A percentile compares a stretch with the other conserved stretches of the same genome.
Evolutionary conservation across 2,329 filamentous ascomycete species (phyloP).

Genomic region (Venturia carpophila): DNA sequence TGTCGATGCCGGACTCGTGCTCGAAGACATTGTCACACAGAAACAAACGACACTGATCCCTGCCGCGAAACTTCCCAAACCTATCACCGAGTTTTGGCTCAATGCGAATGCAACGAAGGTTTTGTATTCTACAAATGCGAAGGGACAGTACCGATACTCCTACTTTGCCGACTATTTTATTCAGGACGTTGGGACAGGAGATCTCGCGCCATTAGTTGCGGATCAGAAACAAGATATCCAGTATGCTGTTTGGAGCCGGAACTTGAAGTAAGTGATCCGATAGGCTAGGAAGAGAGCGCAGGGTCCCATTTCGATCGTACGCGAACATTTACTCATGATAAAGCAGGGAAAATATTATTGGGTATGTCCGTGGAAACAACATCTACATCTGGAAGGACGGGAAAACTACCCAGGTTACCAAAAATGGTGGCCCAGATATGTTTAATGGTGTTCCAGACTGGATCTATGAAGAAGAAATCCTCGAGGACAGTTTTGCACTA

Average conservation of each 20-base stretch:
- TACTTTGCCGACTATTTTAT: conserved; percentile 61
- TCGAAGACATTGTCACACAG: conserved; percentile 43
- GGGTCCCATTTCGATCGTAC: background rate
- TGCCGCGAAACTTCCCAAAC: conserved; percentile 49
- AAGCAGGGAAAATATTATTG: conserved; percentile 36
- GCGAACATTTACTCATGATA: background rate
- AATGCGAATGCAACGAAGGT: conserved; percentile 52
- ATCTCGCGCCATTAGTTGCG: conserved; percentile 47
- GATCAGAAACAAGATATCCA: conserved; percentile 59
- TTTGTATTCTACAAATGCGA: conserved; percentile 57
- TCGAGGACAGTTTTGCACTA: conserved; percentile 43
- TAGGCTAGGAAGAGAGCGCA: background rate
- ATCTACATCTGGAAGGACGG: conserved; percentile 53
- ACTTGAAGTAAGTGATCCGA: conserved; percentile 36
- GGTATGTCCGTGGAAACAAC: conserved; percentile 60
- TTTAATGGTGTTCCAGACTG: conserved; percentile 61
- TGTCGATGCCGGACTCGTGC: background rate
- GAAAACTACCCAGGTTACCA: conserved; percentile 49
- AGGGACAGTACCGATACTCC: conserved; percentile 60
- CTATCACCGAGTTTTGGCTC: conserved; percentile 53
- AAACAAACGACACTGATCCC: conserved; percentile 50
- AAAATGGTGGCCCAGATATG: conserved; percentile 51
- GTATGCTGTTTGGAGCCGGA: conserved; percentile 55
- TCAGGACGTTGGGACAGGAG: conserved; percentile 51
- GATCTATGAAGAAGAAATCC: conserved; percentile 55